Evolutionary conservation across 208 protist species (phyloP).

Genomic region (Trypanosoma caninum): DNA sequence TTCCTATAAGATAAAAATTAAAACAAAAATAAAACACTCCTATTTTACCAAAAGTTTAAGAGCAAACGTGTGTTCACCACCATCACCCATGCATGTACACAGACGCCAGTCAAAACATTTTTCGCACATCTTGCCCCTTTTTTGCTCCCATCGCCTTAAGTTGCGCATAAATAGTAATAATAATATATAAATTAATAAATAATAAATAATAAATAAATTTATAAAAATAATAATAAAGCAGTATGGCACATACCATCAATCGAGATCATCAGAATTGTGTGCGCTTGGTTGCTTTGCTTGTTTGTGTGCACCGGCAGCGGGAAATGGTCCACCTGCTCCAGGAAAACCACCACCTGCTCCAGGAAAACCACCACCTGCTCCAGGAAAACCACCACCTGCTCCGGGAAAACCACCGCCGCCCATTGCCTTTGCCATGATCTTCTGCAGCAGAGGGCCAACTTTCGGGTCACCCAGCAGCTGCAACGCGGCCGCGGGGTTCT

Average conservation of each 20-base stretch:
- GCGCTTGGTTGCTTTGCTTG: not conserved
- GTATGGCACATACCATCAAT: not conserved
- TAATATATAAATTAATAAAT: too few relatives aligned
- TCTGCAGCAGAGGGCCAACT: constrained; percentile 66
- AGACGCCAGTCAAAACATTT: too few relatives aligned
- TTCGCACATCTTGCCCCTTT: not conserved
- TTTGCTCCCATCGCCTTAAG: not conserved
- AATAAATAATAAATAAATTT: too few relatives aligned
- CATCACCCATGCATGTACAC: not conserved
- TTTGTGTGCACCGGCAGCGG: constrained; percentile 10
- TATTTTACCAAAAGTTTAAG: too few relatives aligned
- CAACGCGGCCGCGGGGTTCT: constrained; percentile 70
- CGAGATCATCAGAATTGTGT: constrained; percentile 4
- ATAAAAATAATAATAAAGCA: not conserved
- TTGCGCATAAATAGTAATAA: too few relatives aligned
- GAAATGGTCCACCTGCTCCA: constrained; percentile 18
- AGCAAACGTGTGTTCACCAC: too few relatives aligned
- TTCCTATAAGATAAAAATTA: not conserved
- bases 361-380: constrained; percentile 22
- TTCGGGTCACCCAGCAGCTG: constrained; percentile 73
- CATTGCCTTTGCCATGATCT: constrained; percentile 75
- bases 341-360: constrained; percentile 2
- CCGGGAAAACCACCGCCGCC: constrained; percentile 29
- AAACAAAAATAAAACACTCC: not conserved
- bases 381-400: not conserved